These are phyloP conservation scores for Zarea fungicola DNA, from an alignment of 2,329 filamentous ascomycete species.

Conservation along the genomic window DNA sequence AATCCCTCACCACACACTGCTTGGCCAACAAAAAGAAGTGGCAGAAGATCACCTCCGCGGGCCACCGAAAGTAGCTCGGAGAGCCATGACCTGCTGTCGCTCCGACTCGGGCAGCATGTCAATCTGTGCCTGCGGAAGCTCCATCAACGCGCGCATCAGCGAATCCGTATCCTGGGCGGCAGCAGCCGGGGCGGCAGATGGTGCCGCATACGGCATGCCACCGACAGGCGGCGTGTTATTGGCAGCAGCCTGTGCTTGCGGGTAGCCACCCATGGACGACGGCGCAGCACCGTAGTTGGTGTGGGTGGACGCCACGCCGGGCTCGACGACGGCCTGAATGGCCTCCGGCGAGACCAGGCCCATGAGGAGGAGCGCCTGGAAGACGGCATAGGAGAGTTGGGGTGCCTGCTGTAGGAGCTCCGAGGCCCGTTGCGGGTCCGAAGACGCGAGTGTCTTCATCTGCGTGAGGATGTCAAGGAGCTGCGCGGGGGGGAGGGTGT, in stretches of 20 bases:
- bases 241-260: constrained; percentile 26
- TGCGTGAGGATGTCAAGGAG: constrained; percentile 89
- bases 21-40: no score
- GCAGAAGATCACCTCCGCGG: constrained; percentile 32
- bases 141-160: constrained; percentile 75
- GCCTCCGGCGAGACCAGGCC: constrained; percentile 83
- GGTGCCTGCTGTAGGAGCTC: constrained; percentile 85
- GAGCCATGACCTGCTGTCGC: constrained; percentile 70
- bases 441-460: constrained; percentile 85
- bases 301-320: constrained; percentile 34
- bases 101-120: constrained; percentile 71
- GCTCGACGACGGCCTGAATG: constrained; percentile 74
- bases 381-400: constrained; percentile 90
- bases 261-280: constrained; percentile 29
- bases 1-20: no score
- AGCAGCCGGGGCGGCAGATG: constrained; percentile 30
- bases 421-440: constrained; percentile 75
- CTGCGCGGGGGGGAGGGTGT: constrained; percentile 78
- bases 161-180: constrained; percentile 58
- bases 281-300: constrained; percentile 17
- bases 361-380: constrained; percentile 89
- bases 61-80: constrained; percentile 59
- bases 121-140: constrained; percentile 73
- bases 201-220: constrained; percentile 41
- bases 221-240: constrained; percentile 46